Percentiles rank a stretch among this genome's conserved stretches.
These are phyloP conservation scores for Chrysoporthe deuterocubensis DNA, from an alignment of 2,329 filamentous ascomycete genomes.

Conservation along the genomic window DNA sequence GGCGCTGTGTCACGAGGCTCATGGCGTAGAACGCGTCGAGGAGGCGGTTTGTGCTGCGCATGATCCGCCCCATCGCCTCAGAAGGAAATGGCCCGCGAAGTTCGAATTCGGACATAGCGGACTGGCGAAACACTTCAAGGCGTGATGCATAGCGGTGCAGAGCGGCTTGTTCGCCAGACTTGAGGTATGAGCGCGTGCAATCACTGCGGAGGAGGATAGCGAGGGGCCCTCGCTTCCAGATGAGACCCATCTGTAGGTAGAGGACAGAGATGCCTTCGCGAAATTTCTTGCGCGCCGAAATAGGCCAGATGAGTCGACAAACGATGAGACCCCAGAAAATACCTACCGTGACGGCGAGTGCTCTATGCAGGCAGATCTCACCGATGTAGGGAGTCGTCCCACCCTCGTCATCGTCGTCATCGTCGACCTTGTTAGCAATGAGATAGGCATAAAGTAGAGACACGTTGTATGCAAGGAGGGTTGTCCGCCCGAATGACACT, in stretches of 20 bases:
- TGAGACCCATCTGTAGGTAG: slow-evolving; percentile 91
- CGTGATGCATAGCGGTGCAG: slow-evolving; percentile 80
- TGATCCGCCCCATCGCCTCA: slow-evolving; percentile 71
- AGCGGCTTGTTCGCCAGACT: slow-evolving; percentile 83
- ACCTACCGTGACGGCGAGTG: slow-evolving; percentile 82
- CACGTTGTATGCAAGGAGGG: slow-evolving; percentile 94
- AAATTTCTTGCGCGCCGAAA: slow-evolving; percentile 85
- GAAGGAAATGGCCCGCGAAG: slow-evolving; percentile 85
- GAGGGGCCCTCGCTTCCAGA: slow-evolving; percentile 93
- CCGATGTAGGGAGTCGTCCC: slow-evolving; percentile 82
- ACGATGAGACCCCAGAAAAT: slow-evolving; percentile 92
- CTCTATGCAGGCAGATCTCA: slow-evolving; percentile 85
- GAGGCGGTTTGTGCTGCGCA: slow-evolving; percentile 80
- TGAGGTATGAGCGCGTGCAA: slow-evolving; percentile 73
- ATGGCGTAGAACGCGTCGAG: slow-evolving; percentile 95
- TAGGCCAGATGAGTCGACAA: slow-evolving; percentile 90
- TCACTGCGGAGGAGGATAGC: slow-evolving; percentile 69
- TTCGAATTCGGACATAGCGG: slow-evolving; percentile 86
- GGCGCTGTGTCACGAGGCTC: slow-evolving; percentile 87
- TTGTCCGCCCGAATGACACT: slow-evolving; percentile 89
- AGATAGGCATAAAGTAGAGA: slow-evolving; percentile 94
- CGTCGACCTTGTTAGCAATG: slow-evolving; percentile 76
- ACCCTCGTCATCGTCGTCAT: slow-evolving; percentile 87
- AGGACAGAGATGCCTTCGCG: slow-evolving; percentile 88
- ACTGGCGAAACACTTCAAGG: slow-evolving; percentile 72